These are phyloP conservation scores for Coniferiporia weirii DNA, from an alignment of 1,284 basidiomycete species.

Conservation along the genomic window DNA sequence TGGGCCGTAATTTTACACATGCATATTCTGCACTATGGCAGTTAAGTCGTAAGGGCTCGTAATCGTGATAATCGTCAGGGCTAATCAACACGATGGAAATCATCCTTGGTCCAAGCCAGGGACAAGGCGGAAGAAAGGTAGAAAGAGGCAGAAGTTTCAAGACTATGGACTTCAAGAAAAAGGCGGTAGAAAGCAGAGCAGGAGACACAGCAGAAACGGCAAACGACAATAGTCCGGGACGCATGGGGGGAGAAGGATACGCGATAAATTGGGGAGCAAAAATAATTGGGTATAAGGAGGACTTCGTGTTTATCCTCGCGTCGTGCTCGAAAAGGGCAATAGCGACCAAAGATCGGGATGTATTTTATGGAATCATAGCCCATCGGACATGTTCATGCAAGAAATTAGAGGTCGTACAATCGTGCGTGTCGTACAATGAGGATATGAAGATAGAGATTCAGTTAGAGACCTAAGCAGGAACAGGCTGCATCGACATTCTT, in stretches of 20 bases:
- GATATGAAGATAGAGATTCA: not conserved
- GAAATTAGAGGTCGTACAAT: not conserved
- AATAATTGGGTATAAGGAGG: not conserved
- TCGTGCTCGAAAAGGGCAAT: not conserved
- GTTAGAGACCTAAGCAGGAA: not conserved
- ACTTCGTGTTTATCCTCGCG: not conserved
- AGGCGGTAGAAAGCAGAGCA: not conserved
- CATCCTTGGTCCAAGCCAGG: not conserved
- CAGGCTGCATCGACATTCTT: constrained; percentile 15
- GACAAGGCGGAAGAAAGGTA: not conserved
- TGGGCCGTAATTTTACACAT: not conserved
- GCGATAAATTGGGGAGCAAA: not conserved
- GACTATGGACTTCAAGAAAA: not conserved
- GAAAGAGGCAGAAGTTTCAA: not conserved
- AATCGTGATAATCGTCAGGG: not conserved
- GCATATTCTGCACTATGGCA: not conserved
- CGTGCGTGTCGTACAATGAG: not conserved
- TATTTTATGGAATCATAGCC: not conserved
- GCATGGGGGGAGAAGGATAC: not conserved
- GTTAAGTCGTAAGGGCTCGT: not conserved
- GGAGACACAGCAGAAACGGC: not conserved
- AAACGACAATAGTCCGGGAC: not conserved
- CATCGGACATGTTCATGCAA: not conserved
- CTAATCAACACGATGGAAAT: not conserved
- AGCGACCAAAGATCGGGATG: not conserved